These are phyloP conservation scores for Huntiella savannae DNA, from an alignment of 2,329 filamentous ascomycete species.

Conservation along the genomic window DNA sequence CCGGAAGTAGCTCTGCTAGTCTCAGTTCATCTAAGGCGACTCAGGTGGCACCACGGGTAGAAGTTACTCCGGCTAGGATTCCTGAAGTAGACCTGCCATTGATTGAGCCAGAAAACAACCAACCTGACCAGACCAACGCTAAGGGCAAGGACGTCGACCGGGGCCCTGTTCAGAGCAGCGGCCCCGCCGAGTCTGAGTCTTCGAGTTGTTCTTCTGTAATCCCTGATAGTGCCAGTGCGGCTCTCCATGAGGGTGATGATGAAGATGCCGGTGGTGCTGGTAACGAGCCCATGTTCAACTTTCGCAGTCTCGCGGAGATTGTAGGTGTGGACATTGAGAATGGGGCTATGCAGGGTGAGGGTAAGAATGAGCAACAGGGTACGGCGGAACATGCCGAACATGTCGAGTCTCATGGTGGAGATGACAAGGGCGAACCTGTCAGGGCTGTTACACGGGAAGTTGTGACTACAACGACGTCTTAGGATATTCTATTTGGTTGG, in stretches of 20 bases:
- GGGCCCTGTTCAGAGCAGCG: conserved; percentile 9
- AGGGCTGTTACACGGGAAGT: neutral
- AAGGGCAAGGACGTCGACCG: conserved; percentile 59
- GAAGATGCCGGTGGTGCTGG: conserved; percentile 30
- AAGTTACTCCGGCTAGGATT: conserved; percentile 22
- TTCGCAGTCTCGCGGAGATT: conserved; percentile 68
- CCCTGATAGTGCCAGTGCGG: conserved; percentile 30
- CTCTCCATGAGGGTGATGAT: conserved; percentile 29
- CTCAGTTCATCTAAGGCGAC: conserved; percentile 25
- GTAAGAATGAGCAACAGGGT: conserved; percentile 5
- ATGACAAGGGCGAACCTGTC: neutral
- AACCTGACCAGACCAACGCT: conserved; percentile 15
- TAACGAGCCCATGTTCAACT: conserved; percentile 76
- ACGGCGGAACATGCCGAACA: conserved; percentile 6
- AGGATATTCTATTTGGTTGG: neutral
- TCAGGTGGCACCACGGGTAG: conserved; percentile 30
- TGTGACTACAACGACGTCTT: neutral
- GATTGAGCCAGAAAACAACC: too few relatives aligned
- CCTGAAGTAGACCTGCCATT: conserved; percentile 15
- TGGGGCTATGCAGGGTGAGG: neutral
- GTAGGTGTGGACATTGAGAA: conserved; percentile 41
- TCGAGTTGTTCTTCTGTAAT: conserved; percentile 55
- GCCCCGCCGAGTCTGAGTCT: conserved; percentile 46
- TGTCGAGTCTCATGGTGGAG: neutral
- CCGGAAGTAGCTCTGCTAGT: neutral